A percentile compares a stretch with the other conserved stretches of the same genome.
Evolutionary conservation across 768 basidiomycete species (phyloP).

Genomic region (Suillus paluster): DNA sequence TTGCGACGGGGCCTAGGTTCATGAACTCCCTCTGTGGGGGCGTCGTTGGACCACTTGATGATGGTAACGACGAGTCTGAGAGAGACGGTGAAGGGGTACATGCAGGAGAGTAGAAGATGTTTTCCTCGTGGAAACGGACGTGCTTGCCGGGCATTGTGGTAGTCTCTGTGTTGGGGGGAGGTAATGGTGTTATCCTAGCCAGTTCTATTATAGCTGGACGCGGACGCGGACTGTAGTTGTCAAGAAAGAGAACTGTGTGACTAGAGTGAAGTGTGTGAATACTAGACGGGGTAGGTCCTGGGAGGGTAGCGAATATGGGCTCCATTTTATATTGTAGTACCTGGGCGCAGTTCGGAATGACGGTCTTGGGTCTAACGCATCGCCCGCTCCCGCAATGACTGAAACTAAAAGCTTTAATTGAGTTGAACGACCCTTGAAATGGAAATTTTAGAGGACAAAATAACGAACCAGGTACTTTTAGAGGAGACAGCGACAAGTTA

Average conservation of each 20-base stretch:
- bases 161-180: conserved; percentile 6
- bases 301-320: too few relatives aligned
- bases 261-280: not conserved
- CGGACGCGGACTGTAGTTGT: not conserved
- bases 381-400: conserved; percentile 1
- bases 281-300: not conserved
- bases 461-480: not conserved
- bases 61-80: conserved; percentile 35
- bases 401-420: not conserved
- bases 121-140: conserved; percentile 37
- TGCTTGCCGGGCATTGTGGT: conserved; percentile 32
- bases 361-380: not conserved
- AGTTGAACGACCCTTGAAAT: not conserved
- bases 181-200: conserved; percentile 7
- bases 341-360: not conserved
- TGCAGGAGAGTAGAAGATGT: conserved; percentile 36
- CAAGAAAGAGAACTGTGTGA: not conserved
- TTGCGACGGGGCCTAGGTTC: conserved; percentile 33
- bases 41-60: conserved; percentile 33
- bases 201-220: not conserved
- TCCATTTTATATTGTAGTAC: not conserved
- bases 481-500: too few relatives aligned
- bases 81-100: conserved; percentile 28
- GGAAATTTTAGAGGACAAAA: not conserved
- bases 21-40: conserved; percentile 30